These are phyloP conservation scores for Aspergillus texensis DNA, from an alignment of 2,329 filamentous ascomycete species.

Conservation along the genomic window DNA sequence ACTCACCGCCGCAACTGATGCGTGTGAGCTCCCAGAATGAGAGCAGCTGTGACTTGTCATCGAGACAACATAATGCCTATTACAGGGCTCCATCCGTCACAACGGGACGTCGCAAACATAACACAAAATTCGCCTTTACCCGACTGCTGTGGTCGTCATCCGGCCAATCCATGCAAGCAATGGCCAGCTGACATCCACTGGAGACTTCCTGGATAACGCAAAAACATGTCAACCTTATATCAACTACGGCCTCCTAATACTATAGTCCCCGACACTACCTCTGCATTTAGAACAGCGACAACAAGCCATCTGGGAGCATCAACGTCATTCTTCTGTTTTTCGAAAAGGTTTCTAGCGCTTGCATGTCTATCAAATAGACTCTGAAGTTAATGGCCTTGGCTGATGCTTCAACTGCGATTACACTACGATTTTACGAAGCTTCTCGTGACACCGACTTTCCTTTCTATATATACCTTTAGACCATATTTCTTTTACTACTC, in stretches of 20 bases:
- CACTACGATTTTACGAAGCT: not conserved
- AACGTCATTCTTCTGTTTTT: not conserved
- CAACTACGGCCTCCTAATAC: not conserved
- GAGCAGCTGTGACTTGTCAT: not conserved
- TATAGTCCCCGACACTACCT: not conserved
- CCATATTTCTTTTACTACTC: not conserved
- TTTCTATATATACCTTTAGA: not conserved
- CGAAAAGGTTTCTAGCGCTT: not conserved
- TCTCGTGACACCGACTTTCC: not conserved
- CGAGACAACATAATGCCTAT: not conserved
- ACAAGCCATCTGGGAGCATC: not conserved
- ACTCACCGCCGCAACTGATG: not conserved
- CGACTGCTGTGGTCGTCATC: constrained; percentile 6
- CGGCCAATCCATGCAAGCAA: not conserved
- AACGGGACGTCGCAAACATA: not conserved
- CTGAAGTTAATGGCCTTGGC: not conserved
- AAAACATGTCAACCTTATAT: not conserved
- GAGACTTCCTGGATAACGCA: not conserved
- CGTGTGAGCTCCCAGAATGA: not conserved
- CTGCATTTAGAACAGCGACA: not conserved
- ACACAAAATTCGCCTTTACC: not conserved
- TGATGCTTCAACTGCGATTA: not conserved
- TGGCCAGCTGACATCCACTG: not conserved
- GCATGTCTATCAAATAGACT: not conserved
- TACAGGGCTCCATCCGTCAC: not conserved